Evolutionary conservation across 208 protist genomes (phyloP).

Genomic region (Trypanosoma congolense): DNA sequence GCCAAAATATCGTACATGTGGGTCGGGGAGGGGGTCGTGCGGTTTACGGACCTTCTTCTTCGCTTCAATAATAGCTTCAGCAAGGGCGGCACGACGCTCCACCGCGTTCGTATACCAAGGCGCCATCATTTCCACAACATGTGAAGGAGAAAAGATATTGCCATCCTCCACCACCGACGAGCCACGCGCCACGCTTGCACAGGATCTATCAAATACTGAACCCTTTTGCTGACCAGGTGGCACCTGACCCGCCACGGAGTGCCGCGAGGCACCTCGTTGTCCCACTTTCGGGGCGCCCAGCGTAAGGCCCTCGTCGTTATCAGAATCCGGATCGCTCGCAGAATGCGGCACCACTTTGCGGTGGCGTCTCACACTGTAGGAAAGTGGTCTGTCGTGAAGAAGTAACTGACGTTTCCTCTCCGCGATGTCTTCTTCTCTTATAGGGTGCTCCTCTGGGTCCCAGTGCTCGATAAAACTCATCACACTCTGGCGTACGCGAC

Average conservation of each 20-base stretch:
- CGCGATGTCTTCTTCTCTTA: constrained; percentile 40
- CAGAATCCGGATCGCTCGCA: constrained; percentile 10
- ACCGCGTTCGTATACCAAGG: constrained; percentile 57
- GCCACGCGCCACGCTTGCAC: neutral
- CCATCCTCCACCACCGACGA: constrained; percentile 15
- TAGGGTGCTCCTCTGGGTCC: constrained; percentile 48
- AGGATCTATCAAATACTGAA: neutral
- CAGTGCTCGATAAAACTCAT: constrained; percentile 66
- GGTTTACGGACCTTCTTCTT: constrained; percentile 1
- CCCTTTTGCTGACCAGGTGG: neutral
- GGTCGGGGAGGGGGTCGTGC: constrained; percentile 30
- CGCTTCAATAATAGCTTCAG: constrained; percentile 6
- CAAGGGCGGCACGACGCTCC: constrained; percentile 7
- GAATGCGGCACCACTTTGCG: neutral
- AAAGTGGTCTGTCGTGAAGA: constrained; percentile 13
- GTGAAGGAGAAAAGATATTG: neutral
- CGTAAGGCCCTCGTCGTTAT: constrained; percentile 8
- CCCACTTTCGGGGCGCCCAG: neutral
- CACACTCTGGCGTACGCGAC: constrained; percentile 40
- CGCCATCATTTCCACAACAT: constrained; percentile 24
- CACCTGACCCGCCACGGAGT: neutral
- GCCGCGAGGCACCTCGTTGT: neutral
- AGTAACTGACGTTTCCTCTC: constrained; percentile 27
- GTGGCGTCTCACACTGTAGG: neutral
- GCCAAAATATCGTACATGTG: constrained; percentile 58